Evolutionary conservation across 2,329 filamentous ascomycete species (phyloP).

Genomic region (Fusarium neocosmosporiellum): DNA sequence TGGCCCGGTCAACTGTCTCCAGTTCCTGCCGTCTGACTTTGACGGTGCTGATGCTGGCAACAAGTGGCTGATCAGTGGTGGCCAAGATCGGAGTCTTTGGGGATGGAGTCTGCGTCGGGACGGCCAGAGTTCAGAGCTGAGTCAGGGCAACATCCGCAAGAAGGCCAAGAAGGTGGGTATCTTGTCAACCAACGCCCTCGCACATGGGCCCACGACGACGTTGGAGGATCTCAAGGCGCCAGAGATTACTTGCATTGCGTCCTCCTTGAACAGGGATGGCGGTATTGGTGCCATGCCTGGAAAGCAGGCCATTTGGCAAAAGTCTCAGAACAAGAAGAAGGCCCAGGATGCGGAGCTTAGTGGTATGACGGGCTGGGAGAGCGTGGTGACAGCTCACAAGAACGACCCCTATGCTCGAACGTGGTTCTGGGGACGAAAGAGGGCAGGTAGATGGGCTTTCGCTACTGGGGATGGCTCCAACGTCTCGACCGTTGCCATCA

Average conservation of each 20-base stretch:
- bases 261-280: conserved; percentile 92
- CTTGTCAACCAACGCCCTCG: conserved; percentile 65
- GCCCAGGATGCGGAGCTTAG: conserved; percentile 76
- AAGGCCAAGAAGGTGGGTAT: conserved; percentile 91
- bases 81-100: conserved; percentile 92
- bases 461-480: conserved; percentile 85
- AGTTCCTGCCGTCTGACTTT: conserved; percentile 88
- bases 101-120: conserved; percentile 95
- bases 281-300: conserved; percentile 88
- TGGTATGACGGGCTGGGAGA: conserved; percentile 93
- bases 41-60: conserved; percentile 89
- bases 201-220: conserved; percentile 70
- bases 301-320: conserved; percentile 85
- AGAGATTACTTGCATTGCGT: conserved; percentile 91
- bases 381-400: conserved; percentile 91
- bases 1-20: conserved; percentile 82
- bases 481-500: conserved; percentile 88
- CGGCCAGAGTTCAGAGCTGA: conserved; percentile 92
- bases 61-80: conserved; percentile 94
- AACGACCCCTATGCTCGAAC: conserved; percentile 87
- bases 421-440: conserved; percentile 98
- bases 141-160: conserved; percentile 87
- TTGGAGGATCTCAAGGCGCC: conserved; percentile 87
- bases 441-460: conserved; percentile 92
- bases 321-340: conserved; percentile 72